Evolutionary conservation across 371 early-diverging fungal genomes (phyloP), one percentile per base, ranked within the genome.

Genomic region (Batrachochytrium dendrobatidis): DNA sequence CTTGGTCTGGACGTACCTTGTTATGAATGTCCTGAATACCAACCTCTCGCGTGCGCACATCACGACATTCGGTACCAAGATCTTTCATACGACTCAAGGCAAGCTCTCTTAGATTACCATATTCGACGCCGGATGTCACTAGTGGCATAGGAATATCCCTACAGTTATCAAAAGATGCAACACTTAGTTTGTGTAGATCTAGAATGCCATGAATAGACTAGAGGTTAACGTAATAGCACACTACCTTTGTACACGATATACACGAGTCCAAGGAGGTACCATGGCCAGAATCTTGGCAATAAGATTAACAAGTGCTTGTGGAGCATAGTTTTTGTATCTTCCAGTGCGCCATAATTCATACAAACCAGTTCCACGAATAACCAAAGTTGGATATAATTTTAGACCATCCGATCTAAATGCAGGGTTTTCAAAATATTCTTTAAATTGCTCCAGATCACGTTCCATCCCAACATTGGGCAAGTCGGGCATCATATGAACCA

Each of bases 401-500:
- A 99, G 75, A 18, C 99, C 99, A 68, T 99, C 99, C 7, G 98
- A 88, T 52, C 99, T 85, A 79, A 96, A 99, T 20, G 87, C 90
- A 25, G 99, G 99, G 72, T 98, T 99, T 66, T 98, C 97, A 83
- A 99, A 99, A 70, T 92, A 99, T 76, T 99, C 98, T 59, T 91
- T 90, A 74, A 99, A 99, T 66, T 99, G 99, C 56, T 95, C 98
- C 55, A 98, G 79, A 66, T 99, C 99, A 56, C 99, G 88, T 73
- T 98, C 96, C 92, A 95, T 97, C 25, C 98, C 99, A 5, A 99
- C 99, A 71, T 99, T 99, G 0, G 99, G 99, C 50, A 99, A 81
- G 80, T 99, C 99, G 17, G 99, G 99, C 99, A 99, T 99, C 99
- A 99, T 99, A 65, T 99, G 99, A 8, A 99, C 90, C 10, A 99